A percentile compares a stretch with the other conserved stretches of the same genome.
These are phyloP conservation scores for Limnanthes douglasii DNA, from an alignment of 345 rosid species.

Conservation along the genomic window DNA sequence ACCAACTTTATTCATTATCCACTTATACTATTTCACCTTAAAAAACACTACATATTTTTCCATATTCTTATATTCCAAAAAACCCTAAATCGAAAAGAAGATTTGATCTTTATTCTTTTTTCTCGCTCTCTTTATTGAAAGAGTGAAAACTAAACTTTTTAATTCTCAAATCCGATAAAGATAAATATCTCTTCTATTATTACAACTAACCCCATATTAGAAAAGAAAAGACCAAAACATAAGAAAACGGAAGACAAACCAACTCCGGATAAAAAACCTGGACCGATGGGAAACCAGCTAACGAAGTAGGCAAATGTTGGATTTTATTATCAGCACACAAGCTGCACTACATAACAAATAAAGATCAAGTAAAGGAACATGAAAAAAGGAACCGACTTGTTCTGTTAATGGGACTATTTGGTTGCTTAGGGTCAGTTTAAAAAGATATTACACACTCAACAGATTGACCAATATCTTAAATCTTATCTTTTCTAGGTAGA, in stretches of 20 bases:
- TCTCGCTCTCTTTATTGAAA: slow-evolving; percentile 7
- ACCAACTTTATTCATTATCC: no score
- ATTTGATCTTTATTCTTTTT: slow-evolving; percentile 25
- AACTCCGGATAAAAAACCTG: slow-evolving; percentile 4
- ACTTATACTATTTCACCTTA: no score
- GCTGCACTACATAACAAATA: slow-evolving; percentile 24
- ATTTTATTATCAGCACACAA: slow-evolving; percentile 25
- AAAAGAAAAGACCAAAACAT: slow-evolving; percentile 9
- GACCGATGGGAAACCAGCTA: slow-evolving; percentile 15
- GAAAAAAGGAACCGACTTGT: slow-evolving; percentile 28
- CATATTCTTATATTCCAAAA: no score
- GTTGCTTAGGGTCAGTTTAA: slow-evolving; percentile 28
- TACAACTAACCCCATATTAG: not conserved
- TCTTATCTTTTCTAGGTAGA: slow-evolving; percentile 10
- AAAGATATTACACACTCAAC: slow-evolving; percentile 13
- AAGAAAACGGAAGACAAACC: slow-evolving; percentile 8
- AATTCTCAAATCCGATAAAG: no score
- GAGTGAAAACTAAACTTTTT: slow-evolving; percentile 10
- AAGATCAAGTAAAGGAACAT: slow-evolving; percentile 31
- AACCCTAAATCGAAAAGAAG: no score
- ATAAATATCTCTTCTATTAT: not conserved
- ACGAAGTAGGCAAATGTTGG: slow-evolving; percentile 16
- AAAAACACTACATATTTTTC: no score
- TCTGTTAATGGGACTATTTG: slow-evolving; percentile 27
- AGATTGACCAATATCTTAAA: slow-evolving; percentile 9